Base-by-base conservation (phyloP, 225 moss, liverwort and hornwort genomes). In the Bryoerythrophyllum caledonicum region DNA sequence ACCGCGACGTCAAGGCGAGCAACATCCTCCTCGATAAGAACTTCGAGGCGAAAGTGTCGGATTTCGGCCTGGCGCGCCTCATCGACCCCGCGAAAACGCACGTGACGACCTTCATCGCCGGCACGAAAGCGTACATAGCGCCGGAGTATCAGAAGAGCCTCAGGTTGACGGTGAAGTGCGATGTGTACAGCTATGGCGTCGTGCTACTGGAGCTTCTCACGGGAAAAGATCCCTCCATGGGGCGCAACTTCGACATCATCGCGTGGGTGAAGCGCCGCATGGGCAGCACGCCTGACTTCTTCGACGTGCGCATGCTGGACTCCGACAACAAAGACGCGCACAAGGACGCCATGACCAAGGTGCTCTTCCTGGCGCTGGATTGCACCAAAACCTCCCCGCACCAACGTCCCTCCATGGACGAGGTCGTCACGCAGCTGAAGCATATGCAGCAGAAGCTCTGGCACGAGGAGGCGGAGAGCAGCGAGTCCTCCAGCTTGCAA, bases 131-230 rank as follows among this genome's bases (percentile, higher is more conserved):
- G 12, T 68, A 68, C 35, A 68, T 68, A 4, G 68, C 68, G 3
- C 68, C 68, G 35, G 68, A 68, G 68, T 68, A 68, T 51, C 53
- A 53, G 53, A 68, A 68, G 68, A 53, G 53, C 53, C 68, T 68
- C 2, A 21, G 68, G 15, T 15, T 68, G 35, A 68, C 68, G 4
- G 68, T 68, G 35, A 68, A 68, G 68, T 68, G 68, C 23, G 68
- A 68, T 35, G 68, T 68, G 12, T 68, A 68, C 14, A 68, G 68
- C 35, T 68, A 68, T 15, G 68, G 68, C 23, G 35, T 68, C 23
- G 68, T 68, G 15, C 35, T 68, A 2, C 68, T 68, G 34, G 68
- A 68, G 23, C 53, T 68, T 14, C 68, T 68, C 8, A 68, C 68
- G 1, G 68, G 68, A 15, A 68, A 68, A n/a, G 68, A 68, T 7